A percentile compares a stretch with the other conserved stretches of the same genome.
Evolutionary conservation across 2,329 filamentous ascomycete species (phyloP).

Genomic region (Penicillium sp.): DNA sequence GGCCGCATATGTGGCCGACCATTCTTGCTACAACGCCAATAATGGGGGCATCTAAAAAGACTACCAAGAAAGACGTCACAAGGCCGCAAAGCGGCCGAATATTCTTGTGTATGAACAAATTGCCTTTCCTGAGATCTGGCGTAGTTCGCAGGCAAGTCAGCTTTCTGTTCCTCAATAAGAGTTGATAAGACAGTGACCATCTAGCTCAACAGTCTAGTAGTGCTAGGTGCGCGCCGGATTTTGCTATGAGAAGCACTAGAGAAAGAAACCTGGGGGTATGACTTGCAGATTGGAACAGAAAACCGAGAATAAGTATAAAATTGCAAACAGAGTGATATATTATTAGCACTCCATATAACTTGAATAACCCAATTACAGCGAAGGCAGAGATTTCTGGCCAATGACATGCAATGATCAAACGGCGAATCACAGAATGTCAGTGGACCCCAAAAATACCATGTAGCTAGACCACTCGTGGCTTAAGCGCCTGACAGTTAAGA

Average conservation of each 20-base stretch:
- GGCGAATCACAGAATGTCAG: not conserved
- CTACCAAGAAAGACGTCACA: not conserved
- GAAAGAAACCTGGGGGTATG: not conserved
- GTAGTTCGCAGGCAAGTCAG: not conserved
- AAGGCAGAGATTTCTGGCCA: conserved; percentile 12
- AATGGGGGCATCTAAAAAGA: too few species aligned
- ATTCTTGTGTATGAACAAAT: not conserved
- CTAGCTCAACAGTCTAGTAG: not conserved
- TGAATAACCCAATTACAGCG: not conserved
- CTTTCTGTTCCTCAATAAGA: not conserved
- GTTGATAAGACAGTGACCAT: not conserved
- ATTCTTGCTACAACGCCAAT: not conserved
- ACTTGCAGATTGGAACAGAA: not conserved
- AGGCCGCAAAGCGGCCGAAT: not conserved
- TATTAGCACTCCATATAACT: not conserved
- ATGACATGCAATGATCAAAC: not conserved
- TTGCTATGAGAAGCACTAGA: not conserved
- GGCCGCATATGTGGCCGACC: not conserved
- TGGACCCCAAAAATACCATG: not conserved
- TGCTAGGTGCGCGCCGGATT: not conserved
- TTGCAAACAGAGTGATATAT: not conserved
- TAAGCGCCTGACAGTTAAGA: not conserved
- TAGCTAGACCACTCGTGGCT: not conserved
- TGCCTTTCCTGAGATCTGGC: too few species aligned
- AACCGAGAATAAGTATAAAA: not conserved